phyloP scores from a whole-genome alignment of 2,329 filamentous ascomycete genomes.

The Metarhizium anisopliae region DNA sequence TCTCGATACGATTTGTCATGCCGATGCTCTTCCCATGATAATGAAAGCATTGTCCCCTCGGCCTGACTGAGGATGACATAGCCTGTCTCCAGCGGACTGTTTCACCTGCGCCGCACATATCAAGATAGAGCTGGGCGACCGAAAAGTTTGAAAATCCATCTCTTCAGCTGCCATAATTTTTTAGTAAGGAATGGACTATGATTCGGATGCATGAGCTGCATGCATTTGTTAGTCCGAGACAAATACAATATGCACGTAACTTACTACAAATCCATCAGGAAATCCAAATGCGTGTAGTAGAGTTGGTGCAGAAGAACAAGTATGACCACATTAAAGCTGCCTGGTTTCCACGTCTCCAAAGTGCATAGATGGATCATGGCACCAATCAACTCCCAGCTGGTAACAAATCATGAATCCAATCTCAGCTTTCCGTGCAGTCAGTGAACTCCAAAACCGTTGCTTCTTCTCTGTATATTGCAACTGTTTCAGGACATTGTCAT shows the following conservation, averaged over 20 bases:
- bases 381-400: neutral
- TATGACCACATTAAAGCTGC: neutral
- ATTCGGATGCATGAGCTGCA: neutral
- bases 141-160: neutral
- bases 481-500: neutral
- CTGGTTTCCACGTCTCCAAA: neutral
- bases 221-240: neutral
- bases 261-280: neutral
- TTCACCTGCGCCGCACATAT: neutral
- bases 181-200: neutral
- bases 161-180: neutral
- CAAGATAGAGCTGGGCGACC: neutral
- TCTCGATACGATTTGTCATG: neutral
- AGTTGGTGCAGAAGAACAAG: slow-evolving; percentile 8
- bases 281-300: slow-evolving; percentile 13
- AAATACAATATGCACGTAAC: neutral
- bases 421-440: neutral
- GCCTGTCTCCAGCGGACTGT: neutral
- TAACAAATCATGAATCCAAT: neutral
- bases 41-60: neutral
- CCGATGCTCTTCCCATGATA: neutral
- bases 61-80: neutral
- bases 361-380: neutral
- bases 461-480: neutral
- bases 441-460: neutral